Base-by-base conservation (phyloP, 2,329 filamentous ascomycete species). In the Fonsecaea monophora region DNA sequence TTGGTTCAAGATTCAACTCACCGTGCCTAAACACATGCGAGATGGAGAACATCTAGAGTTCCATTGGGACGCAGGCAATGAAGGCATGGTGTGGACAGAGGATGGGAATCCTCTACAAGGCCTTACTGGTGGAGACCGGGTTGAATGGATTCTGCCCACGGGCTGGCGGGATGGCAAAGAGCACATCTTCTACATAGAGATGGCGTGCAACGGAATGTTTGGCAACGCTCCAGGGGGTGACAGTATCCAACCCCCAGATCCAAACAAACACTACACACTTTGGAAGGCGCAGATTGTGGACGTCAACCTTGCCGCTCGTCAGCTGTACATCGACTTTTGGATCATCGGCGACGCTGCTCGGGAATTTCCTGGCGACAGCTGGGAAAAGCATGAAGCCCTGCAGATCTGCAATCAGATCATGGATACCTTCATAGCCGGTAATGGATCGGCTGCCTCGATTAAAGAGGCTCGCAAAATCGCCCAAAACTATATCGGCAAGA, bases 141-240 rank as follows among this genome's bases (percentile, higher is more conserved):
- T 89, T 15, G 93, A 98, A 79, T 99, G 94, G 94, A 88, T 97
- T 67, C 84, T 99, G 53, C 94, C 95, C 8, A 83, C 92, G 59
- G 83, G 83, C 15, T 97, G 91, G 81, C 87, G 91, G 68, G 92
- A 97, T 77, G 94, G 92, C 61, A 89, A 94, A 77, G 87, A 93
- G 74, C 94, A 98, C 77, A 88, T 85, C 18, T 91, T 99, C 74
- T 99, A 97, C 78, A 90, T 99, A 71, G 95, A 99, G 81, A 97
- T 98, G 92, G 95, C 95, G 21, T 98, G 95, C 81, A 99, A 99
- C 78, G 89, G 90, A 78, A 98, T 98, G 94, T 98, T 98, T 80
- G 95, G 95, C 73, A 97, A 97, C 77, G 90, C 93, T 0, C 85
- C 90, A 0, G 90, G 90, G 21, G 92, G 92, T 32, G 92, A 96